Evolutionary conservation across 2,329 filamentous ascomycete genomes (phyloP).

Genomic region (Grosmannia clavigera): DNA sequence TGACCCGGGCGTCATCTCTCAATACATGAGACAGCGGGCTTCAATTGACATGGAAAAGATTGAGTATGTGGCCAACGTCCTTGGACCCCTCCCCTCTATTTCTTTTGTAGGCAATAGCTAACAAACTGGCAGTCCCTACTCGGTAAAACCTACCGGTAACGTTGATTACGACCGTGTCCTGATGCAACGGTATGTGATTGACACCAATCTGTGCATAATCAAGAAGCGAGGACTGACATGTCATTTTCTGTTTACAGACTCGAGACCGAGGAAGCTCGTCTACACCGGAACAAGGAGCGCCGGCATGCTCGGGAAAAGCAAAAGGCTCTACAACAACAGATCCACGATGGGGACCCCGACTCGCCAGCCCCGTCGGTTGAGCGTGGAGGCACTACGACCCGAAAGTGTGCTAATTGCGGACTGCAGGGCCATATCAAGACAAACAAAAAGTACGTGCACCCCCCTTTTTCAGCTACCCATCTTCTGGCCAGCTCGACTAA

Average conservation of each 20-base stretch:
- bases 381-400: constrained; percentile 57
- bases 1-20: constrained; percentile 76
- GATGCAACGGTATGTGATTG: constrained; percentile 35
- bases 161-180: constrained; percentile 51
- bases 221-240: neutral
- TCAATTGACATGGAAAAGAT: constrained; percentile 55
- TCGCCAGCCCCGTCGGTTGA: constrained; percentile 38
- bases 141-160: constrained; percentile 53
- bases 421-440: constrained; percentile 97
- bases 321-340: constrained; percentile 50
- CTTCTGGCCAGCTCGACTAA: constrained; percentile 29
- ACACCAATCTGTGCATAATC: neutral
- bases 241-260: constrained; percentile 3
- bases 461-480: constrained; percentile 11
- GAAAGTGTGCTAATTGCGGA: constrained; percentile 96
- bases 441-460: constrained; percentile 71
- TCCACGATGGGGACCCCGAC: constrained; percentile 29
- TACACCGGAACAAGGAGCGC: constrained; percentile 85
- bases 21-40: constrained; percentile 73
- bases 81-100: neutral
- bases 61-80: constrained; percentile 40
- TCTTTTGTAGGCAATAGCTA: neutral
- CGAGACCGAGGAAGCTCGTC: constrained; percentile 59
- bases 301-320: constrained; percentile 83
- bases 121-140: constrained; percentile 35